Conservation (phyloP, 2,329 filamentous ascomycete genomes). For the Paramyrothecium roridum region DNA sequence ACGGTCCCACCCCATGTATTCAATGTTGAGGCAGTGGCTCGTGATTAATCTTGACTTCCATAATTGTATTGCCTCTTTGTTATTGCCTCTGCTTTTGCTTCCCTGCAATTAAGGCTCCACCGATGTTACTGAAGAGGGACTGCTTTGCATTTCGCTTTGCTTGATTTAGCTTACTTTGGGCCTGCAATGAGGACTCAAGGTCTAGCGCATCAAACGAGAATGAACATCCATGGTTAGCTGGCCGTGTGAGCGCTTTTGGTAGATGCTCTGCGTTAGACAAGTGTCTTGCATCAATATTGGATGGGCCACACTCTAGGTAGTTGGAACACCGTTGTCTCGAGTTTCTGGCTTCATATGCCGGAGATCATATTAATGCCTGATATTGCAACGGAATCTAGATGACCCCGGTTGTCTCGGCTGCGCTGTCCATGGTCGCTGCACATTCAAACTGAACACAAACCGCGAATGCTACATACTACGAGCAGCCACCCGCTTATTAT, state of each 20-base stretch:
- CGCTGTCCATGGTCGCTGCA: background rate
- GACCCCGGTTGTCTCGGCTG: background rate
- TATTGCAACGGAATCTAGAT: background rate
- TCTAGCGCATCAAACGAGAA: too few relatives aligned
- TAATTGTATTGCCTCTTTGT: too few relatives aligned
- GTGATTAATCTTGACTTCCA: too few relatives aligned
- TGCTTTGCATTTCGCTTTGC: too few relatives aligned
- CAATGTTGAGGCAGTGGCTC: background rate
- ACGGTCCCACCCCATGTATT: background rate
- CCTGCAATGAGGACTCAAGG: too few relatives aligned
- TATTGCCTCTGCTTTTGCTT: too few relatives aligned
- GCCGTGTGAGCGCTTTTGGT: background rate
- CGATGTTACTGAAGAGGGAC: too few relatives aligned
- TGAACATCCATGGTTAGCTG: too few relatives aligned
- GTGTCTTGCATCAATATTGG: background rate
- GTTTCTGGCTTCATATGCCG: background rate
- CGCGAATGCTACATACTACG: background rate
- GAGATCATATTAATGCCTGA: background rate
- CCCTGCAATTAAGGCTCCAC: too few relatives aligned
- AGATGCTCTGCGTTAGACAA: background rate
- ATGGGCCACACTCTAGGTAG: background rate
- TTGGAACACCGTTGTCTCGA: too few relatives aligned
- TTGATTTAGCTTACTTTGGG: too few relatives aligned
- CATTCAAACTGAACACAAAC: background rate
- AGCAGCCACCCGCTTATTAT: background rate